phyloP scores from a whole-genome alignment of 164 flowering plant genomes.

The Saururus chinensis region DNA sequence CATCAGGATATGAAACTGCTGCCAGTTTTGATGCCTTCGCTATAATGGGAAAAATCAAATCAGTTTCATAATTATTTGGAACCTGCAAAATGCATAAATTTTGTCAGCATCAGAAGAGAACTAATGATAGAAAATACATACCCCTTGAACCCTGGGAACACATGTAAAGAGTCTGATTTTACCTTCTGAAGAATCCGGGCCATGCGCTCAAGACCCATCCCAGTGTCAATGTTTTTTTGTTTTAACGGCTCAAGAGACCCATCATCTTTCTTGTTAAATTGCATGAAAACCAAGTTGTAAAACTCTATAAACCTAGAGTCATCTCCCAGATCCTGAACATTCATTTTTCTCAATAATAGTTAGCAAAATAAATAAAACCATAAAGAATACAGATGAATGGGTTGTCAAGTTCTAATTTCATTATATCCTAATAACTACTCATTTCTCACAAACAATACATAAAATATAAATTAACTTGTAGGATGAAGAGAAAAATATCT shows the following conservation, averaged over 20 bases:
- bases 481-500: background rate
- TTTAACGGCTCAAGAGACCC: constrained; percentile 85
- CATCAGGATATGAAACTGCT: constrained; percentile 44
- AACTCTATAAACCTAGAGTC: constrained; percentile 90
- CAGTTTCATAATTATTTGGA: constrained; percentile 89
- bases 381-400: background rate
- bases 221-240: constrained; percentile 86
- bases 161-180: background rate
- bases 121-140: background rate
- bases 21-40: constrained; percentile 77
- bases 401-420: background rate
- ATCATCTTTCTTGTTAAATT: constrained; percentile 78
- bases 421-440: no score
- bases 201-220: constrained; percentile 87
- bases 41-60: constrained; percentile 89
- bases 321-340: constrained; percentile 80
- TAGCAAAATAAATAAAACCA: background rate
- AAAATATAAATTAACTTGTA: background rate
- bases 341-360: background rate
- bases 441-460: background rate
- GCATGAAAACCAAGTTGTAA: constrained; percentile 94
- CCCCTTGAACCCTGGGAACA: background rate
- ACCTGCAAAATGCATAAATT: constrained; percentile 41
- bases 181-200: constrained; percentile 95
- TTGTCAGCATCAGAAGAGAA: background rate